phyloP scores from a whole-genome alignment of 2,329 filamentous ascomycete genomes.

The Fusarium mundagurra region DNA sequence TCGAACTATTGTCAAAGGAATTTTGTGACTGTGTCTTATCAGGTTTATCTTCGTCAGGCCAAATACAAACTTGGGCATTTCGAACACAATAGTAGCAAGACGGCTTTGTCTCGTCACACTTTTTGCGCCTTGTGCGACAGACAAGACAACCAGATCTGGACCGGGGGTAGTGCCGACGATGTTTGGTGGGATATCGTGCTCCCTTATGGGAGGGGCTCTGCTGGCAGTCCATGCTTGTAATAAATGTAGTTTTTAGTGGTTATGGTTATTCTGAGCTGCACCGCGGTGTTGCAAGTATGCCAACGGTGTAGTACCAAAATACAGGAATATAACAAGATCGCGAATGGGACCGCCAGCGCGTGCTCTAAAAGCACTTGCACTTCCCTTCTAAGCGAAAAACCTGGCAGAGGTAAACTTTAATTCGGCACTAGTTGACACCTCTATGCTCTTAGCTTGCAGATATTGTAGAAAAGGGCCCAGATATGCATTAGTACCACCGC shows the following conservation, averaged over 20 bases:
- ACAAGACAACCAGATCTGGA: neutral
- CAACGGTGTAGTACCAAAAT: neutral
- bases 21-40: neutral
- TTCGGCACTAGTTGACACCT: neutral
- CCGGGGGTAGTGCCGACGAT: neutral
- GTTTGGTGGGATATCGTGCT: neutral
- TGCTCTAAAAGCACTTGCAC: too few species aligned
- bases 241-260: fast-evolving
- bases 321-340: neutral
- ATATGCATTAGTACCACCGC: neutral
- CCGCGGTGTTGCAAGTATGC: neutral
- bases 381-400: neutral
- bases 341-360: neutral
- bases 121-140: neutral
- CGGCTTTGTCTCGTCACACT: neutral
- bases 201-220: neutral
- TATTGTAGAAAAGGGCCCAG: neutral
- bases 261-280: neutral
- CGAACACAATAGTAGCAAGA: neutral
- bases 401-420: neutral
- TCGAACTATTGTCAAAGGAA: neutral
- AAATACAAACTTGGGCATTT: neutral
- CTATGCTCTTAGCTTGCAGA: neutral
- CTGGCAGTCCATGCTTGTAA: neutral
- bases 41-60: neutral